Conservation (phyloP, 2,329 filamentous ascomycete genomes). For the Penicillium nordicum region DNA sequence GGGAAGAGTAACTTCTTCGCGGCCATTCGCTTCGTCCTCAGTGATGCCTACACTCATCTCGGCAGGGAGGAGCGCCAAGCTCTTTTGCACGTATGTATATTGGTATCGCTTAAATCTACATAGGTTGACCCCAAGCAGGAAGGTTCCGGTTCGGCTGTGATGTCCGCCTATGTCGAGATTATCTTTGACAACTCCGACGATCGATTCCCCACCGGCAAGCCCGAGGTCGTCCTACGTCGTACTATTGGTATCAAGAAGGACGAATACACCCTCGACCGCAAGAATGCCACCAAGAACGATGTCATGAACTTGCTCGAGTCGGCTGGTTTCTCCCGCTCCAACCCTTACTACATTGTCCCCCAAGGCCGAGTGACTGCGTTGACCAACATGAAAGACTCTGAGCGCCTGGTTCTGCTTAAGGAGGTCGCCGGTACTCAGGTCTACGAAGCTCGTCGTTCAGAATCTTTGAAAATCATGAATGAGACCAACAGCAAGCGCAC, state of each 20-base stretch:
- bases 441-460: constrained; percentile 85
- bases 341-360: constrained; percentile 98
- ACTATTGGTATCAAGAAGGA: constrained; percentile 98
- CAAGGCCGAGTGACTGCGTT: constrained; percentile 93
- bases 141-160: constrained; percentile 93
- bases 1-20: constrained; percentile 99
- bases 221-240: constrained; percentile 83
- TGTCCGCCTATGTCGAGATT: constrained; percentile 99
- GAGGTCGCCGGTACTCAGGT: constrained; percentile 98
- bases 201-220: constrained; percentile 87
- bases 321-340: constrained; percentile 92
- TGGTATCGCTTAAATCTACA: neutral
- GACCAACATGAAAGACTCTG: constrained; percentile 97
- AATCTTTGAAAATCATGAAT: constrained; percentile 94
- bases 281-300: constrained; percentile 90
- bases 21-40: constrained; percentile 95
- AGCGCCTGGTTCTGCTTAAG: constrained; percentile 84
- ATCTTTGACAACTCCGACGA: constrained; percentile 98
- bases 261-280: constrained; percentile 95
- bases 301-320: constrained; percentile 94
- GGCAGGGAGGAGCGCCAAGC: constrained; percentile 93
- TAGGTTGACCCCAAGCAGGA: constrained; percentile 52
- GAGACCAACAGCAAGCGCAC: constrained; percentile 92
- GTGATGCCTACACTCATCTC: constrained; percentile 96
- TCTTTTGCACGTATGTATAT: constrained; percentile 67